Conservation (phyloP, 1,139 yeast genomes). For the Taphrina flavorubra region DNA sequence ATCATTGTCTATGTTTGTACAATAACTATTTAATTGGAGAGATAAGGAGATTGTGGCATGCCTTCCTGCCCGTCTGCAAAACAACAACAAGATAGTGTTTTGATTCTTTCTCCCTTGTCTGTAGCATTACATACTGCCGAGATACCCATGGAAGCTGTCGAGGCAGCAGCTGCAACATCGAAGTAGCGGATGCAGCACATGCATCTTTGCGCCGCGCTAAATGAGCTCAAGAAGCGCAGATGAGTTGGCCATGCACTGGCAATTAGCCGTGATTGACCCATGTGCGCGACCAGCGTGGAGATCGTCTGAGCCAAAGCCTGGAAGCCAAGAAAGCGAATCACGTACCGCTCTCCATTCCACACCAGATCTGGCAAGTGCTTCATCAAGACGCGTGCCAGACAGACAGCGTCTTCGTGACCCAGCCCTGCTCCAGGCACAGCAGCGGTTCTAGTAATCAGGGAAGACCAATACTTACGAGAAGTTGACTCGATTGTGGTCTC, state of each 20-base stretch:
- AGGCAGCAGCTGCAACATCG: neutral
- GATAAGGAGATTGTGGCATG: no score
- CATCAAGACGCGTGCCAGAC: slow-evolving; percentile 7
- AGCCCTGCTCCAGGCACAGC: neutral
- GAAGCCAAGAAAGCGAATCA: slow-evolving; percentile 9
- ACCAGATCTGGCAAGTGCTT: neutral
- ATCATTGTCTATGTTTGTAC: neutral
- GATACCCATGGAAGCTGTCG: neutral
- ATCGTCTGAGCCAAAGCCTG: neutral
- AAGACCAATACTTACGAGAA: neutral
- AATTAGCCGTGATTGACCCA: slow-evolving; percentile 9
- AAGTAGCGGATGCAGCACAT: neutral
- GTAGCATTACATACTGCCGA: no score
- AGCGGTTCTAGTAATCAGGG: neutral
- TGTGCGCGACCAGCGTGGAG: slow-evolving; percentile 12
- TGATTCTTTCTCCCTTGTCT: no score
- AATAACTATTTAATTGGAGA: neutral
- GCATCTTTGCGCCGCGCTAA: neutral
- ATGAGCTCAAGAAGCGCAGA: no score
- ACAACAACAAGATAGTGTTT: no score
- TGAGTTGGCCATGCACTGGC: neutral
- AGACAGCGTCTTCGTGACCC: neutral
- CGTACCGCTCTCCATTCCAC: slow-evolving; percentile 12
- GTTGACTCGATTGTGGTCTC: neutral
- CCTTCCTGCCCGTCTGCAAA: no score